Base-by-base conservation (phyloP, 768 basidiomycete species). In the Pleurotus ostreatus region DNA sequence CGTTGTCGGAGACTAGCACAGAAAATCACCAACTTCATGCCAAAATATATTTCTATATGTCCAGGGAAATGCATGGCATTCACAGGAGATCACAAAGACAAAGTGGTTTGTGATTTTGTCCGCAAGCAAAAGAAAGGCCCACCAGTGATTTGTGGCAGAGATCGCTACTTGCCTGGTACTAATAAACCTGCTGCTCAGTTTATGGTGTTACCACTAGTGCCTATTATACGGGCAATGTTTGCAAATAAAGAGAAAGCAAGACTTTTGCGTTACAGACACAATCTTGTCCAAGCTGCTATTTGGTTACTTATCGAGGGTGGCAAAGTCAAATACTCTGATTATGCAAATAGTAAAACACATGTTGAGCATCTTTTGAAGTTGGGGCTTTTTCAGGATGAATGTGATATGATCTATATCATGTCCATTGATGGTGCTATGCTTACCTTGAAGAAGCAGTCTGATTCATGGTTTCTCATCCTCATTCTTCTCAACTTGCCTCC, bases 401-500 rank as follows among this genome's bases (percentile, higher is more conserved):
- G 60, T 20, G 68, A 69, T 55, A 57, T 64, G 40, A 62, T 61
- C 23, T 63, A 65, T 49, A 63, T 63, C 9, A 43, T 65, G 5
- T 68, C 66, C 12, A 65, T 59, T 7, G 66, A 69, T 63, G 68
- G 68, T 5, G 70, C 70, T 3, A 68, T 70, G 55, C 56, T 71
- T 18, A 70, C 69, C 22, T 61, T 70, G 64, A 71, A 71, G 48
- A 71, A 71, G 49, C 66, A 69, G 38, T 69, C 65, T 11, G 62
- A 68, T 44, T 63, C 61, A 2, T 69, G 62, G 65, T 46, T 70
- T 22, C 15, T 66, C 2, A 60, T 65, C 30, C 13, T 67, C 2
- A 59, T 64, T 7, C 22, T 68, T 6, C 57, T 68, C 25, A 67
- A 65, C 41, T 41, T 68, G 5, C 64, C 66, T 12, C 30, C 60